A percentile compares a stretch with the other conserved stretches of the same genome.
These are phyloP conservation scores for Yarrowia alimentaria DNA, from an alignment of 805 yeast genomes.

Conservation along the genomic window DNA sequence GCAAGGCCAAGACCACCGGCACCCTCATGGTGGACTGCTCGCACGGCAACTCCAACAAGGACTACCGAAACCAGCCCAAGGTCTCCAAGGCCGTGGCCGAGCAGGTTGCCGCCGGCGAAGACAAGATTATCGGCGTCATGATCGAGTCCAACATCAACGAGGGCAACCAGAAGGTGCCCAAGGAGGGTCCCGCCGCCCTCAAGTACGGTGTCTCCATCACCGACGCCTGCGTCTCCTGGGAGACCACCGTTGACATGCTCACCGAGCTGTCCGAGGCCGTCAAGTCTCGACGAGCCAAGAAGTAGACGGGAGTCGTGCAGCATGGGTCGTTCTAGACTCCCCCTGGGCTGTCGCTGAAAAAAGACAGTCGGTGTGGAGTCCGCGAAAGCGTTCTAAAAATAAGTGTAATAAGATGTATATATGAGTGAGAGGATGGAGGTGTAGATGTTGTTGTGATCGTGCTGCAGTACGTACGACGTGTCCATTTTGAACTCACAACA, in stretches of 20 bases:
- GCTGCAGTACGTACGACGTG: too few species aligned
- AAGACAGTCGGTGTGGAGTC: too few species aligned
- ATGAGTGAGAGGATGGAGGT: too few species aligned
- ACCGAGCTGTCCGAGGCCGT: slow-evolving; percentile 79
- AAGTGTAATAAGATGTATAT: too few species aligned
- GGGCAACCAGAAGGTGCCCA: slow-evolving; percentile 84
- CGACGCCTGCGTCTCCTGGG: slow-evolving; percentile 95
- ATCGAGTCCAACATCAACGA: slow-evolving; percentile 89
- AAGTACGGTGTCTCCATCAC: slow-evolving; percentile 95
- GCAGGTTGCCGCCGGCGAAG: slow-evolving; percentile 80
- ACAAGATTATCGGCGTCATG: slow-evolving; percentile 85
- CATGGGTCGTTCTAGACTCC: too few species aligned
- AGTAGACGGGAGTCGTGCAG: background rate
- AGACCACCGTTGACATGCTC: slow-evolving; percentile 79
- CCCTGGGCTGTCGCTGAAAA: too few species aligned
- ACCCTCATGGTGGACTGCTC: slow-evolving; percentile 94
- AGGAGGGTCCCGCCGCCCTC: slow-evolving; percentile 58
- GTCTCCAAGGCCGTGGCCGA: slow-evolving; percentile 80
- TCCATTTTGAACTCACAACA: too few species aligned
- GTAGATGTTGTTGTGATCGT: too few species aligned
- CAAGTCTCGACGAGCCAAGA: slow-evolving; percentile 54
- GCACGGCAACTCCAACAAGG: slow-evolving; percentile 94
- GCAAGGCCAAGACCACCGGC: slow-evolving; percentile 58
- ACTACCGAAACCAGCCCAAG: slow-evolving; percentile 91
- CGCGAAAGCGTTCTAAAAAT: too few species aligned